Percentiles rank a stretch among this genome's conserved stretches.
Evolutionary conservation across 768 basidiomycete species (phyloP).

Genomic region (Russula ochroleuca): DNA sequence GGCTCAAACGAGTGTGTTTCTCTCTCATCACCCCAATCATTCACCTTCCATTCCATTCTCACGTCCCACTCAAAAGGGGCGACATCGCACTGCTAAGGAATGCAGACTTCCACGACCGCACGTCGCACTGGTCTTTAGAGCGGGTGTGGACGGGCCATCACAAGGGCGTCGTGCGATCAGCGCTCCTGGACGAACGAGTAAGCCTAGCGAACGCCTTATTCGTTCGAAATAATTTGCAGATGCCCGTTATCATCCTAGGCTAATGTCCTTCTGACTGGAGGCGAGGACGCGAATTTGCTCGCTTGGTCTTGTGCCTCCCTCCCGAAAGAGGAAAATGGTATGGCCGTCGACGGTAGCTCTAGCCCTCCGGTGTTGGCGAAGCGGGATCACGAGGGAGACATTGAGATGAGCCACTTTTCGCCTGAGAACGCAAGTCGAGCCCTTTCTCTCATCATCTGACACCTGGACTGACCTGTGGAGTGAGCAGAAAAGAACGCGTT

Average conservation of each 20-base stretch:
- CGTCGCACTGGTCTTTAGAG: slow-evolving; percentile 33
- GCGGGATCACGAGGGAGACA: slow-evolving; percentile 25
- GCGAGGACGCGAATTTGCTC: slow-evolving; percentile 36
- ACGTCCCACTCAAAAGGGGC: slow-evolving; percentile 28
- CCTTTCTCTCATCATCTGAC: background rate
- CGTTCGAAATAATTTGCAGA: background rate
- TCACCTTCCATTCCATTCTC: background rate
- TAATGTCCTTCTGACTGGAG: slow-evolving; percentile 36
- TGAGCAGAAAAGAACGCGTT: slow-evolving; percentile 15
- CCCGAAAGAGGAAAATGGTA: slow-evolving; percentile 9
- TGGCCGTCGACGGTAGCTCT: slow-evolving; percentile 6
- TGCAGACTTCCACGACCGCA: slow-evolving; percentile 29
- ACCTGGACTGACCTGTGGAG: background rate
- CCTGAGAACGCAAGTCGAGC: slow-evolving; percentile 11
- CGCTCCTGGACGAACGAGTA: slow-evolving; percentile 35
- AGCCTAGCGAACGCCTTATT: slow-evolving; percentile 6
- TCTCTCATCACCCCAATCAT: background rate
- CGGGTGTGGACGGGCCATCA: slow-evolving; percentile 33
- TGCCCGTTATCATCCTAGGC: slow-evolving; percentile 27
- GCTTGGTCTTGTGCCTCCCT: slow-evolving; percentile 32
- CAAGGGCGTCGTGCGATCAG: slow-evolving; percentile 34
- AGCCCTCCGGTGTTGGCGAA: slow-evolving; percentile 11
- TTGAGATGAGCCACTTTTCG: slow-evolving; percentile 19
- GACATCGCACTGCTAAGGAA: slow-evolving; percentile 34
- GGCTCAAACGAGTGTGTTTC: slow-evolving; percentile 67